Evolutionary conservation across 768 basidiomycete species (phyloP), one percentile per base, ranked within the genome.

Genomic region (Suillus paluster): DNA sequence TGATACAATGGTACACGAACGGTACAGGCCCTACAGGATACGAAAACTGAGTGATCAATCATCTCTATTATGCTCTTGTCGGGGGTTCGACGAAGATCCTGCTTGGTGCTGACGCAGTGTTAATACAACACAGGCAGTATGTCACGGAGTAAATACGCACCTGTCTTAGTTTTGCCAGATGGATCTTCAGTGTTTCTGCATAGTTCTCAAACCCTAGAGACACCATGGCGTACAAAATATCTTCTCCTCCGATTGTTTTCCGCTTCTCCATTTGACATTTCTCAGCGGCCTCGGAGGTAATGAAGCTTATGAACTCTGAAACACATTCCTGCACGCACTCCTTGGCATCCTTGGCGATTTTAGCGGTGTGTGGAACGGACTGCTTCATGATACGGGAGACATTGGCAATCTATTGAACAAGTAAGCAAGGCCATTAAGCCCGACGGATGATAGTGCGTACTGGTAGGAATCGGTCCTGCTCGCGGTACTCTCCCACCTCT

Each of bases 261-360:
- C 97, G 85, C 78, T 99, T 99, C 80, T 98, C 96, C 67, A 91
- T 81, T 72, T 91, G 86, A 67, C 95, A 96, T 70, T 94, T 94
- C 76, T 98, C 97, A 17, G 94, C 94, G 5, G 97, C 97, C 75
- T 99, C 97, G 48, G 90, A 92, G 33, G 96, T 97, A 79, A 99
- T 95, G 83, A 99, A 99, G 68, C 88, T 89, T 75, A 99, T 98
- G 81, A 97, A 99, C 79, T 99, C 97, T 46, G 92, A 95, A 60
- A 97, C 94, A 77, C 96, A 97, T 78, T 98, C 97, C 75, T 99
- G 97, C 46, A 98, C 94, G 77, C 94, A 95, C 78, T 99, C 97
- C 74, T 99, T 99, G 49, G 95, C 95, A 76, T 99, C 97, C 75
- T 98, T 98, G 9, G 94, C 92, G 70, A 98, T 97, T 79, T 99